Base-by-base conservation (phyloP, 108 stramenopile genomes). In the Cyclotella cryptica region DNA sequence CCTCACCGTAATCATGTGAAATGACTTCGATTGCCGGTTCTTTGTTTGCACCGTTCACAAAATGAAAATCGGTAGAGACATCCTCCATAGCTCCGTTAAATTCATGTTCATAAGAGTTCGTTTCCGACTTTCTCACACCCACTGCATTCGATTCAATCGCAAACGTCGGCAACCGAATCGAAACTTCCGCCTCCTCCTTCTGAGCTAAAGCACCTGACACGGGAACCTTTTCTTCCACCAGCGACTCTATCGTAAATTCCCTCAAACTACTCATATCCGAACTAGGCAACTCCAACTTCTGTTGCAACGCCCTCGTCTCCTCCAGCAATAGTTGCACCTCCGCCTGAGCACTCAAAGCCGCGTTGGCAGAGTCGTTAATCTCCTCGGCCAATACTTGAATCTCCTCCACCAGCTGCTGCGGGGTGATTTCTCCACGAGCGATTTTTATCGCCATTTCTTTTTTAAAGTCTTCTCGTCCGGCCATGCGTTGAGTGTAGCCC, bases 371-470 rank as follows among this genome's bases (percentile, higher is more conserved):
- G 11, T 63, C 40, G 22, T 73, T 73, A 28, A 73, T 73, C 44
- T 73, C 72, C 26, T 61, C 60, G 0, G 72, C 72, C 72, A 73
- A 62, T 13, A 63, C 9, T 28, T 27, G 28, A 18, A 73, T 73
- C 44, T 73, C 72, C 9, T 73, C 61, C 29, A 62, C 72, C 8
- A 73, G 46, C 39, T 73, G 44, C 49, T 73, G 55, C 12, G 72
- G 72, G 0, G 72, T 73, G 24, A 73, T 63, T 12, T 62, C 45
- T 21, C 72, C 72, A 2, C 24, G 57, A 3, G 72, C 60, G 58
- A 73, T 73, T 40, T 73, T 73, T n/a, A 49, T 63, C 19, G 72
- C 72, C 72, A 73, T 73, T 1, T 63, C 61, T 22, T 52, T 46
- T 19, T 73, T 73, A 24, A 73, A 73, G 44, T 73, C 72, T 40